Evolutionary conservation across 805 yeast species (phyloP).

Genomic region (Kluyveromyces nonfermentans): DNA sequence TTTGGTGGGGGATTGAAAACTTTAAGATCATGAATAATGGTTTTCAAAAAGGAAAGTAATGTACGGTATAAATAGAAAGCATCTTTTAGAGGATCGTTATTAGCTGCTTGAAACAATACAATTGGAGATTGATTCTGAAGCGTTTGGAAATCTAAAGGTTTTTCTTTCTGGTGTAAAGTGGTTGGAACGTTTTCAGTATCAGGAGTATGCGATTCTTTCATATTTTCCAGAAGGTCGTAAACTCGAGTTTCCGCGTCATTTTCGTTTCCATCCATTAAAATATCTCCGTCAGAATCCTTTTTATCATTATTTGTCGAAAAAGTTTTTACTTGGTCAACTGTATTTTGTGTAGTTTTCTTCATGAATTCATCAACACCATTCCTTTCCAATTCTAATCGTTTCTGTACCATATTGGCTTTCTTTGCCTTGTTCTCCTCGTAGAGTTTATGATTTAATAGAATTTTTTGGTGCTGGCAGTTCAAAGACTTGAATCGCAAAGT

Average conservation of each 20-base stretch:
- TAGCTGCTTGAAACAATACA: constrained; percentile 39
- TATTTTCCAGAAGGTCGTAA: not conserved
- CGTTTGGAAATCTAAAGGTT: constrained; percentile 19
- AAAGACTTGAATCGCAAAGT: constrained; percentile 71
- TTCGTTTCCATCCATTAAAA: constrained; percentile 7
- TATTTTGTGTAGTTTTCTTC: constrained; percentile 14
- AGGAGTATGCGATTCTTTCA: not conserved
- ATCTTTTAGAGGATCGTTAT: constrained; percentile 66
- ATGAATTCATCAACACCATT: constrained; percentile 33
- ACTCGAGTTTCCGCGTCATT: constrained; percentile 7
- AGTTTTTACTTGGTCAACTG: not conserved
- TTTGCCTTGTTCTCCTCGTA: constrained; percentile 38
- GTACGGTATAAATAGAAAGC: constrained; percentile 84
- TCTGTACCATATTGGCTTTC: constrained; percentile 34
- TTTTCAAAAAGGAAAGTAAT: constrained; percentile 79
- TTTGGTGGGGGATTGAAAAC: constrained; percentile 79
- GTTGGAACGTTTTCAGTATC: too few relatives aligned
- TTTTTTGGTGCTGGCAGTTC: constrained; percentile 60
- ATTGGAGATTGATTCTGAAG: constrained; percentile 49
- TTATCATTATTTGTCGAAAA: constrained; percentile 14
- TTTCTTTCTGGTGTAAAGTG: too few relatives aligned
- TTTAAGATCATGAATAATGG: constrained; percentile 81
- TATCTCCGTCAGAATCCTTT: constrained; percentile 13
- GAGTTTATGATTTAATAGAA: constrained; percentile 50
- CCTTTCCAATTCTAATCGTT: constrained; percentile 26